phyloP scores from a whole-genome alignment of 2,329 filamentous ascomycete species.

The Fusarium sp. region DNA sequence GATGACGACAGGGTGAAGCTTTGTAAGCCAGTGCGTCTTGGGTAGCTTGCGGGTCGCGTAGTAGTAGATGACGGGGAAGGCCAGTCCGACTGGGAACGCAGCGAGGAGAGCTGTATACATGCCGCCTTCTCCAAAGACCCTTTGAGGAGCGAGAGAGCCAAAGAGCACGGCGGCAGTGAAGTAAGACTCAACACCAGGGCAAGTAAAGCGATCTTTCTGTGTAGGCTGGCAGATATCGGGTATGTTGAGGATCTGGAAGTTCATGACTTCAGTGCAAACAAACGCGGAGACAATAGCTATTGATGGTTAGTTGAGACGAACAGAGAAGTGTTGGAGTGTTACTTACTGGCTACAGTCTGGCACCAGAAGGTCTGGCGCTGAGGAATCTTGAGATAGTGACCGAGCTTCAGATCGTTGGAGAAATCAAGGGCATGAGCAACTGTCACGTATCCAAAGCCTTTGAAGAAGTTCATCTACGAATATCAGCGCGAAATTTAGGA shows the following conservation, averaged over 20 bases:
- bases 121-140: slow-evolving; percentile 49
- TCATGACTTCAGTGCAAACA: slow-evolving; percentile 49
- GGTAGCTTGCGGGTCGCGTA: slow-evolving; percentile 48
- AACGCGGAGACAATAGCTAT: slow-evolving; percentile 47
- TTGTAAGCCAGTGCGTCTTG: slow-evolving; percentile 48
- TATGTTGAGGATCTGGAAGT: slow-evolving; percentile 51
- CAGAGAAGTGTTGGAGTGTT: accelerated
- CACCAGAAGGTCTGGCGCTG: slow-evolving; percentile 49
- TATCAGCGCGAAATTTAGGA: neutral
- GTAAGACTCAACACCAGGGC: slow-evolving; percentile 52
- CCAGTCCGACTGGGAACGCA: slow-evolving; percentile 53
- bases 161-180: slow-evolving; percentile 53
- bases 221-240: slow-evolving; percentile 48
- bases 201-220: slow-evolving; percentile 50
- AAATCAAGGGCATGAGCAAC: slow-evolving; percentile 51
- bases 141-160: slow-evolving; percentile 51
- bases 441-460: slow-evolving; percentile 53
- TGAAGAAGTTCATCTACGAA: slow-evolving; percentile 56
- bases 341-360: slow-evolving; percentile 46
- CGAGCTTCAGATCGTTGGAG: slow-evolving; percentile 49
- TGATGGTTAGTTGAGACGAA: neutral
- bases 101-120: slow-evolving; percentile 50
- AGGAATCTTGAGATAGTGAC: slow-evolving; percentile 57
- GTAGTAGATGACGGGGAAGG: slow-evolving; percentile 51
- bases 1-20: slow-evolving; percentile 57